Evolutionary conservation across 805 yeast genomes (phyloP), one percentile per base, ranked within the genome.

Genomic region (Lipomyces starkeyi): DNA sequence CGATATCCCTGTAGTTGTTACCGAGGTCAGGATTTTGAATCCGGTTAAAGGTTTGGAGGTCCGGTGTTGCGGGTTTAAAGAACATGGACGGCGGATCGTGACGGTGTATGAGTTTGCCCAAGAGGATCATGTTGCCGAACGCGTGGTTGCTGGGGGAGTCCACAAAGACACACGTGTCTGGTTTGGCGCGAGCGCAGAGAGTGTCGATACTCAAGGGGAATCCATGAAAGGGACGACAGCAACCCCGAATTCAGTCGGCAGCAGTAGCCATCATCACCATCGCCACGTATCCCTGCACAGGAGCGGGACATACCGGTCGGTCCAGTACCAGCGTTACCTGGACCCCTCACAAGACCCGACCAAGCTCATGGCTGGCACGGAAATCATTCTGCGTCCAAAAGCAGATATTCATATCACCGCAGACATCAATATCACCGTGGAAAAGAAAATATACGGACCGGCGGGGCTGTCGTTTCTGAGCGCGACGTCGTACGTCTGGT

Each of bases 401-500:
- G 64, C 65, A 22, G 67, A 70, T 52, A 55, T 73, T 8, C 64
- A 59, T 22, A 63, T 73, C 22, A 58, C 63, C 14, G 75, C 73
- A 9, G 77, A 74, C 55, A 49, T 74, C 43, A 66, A 60, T 40
- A 43, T 74, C 35, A 54, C 71, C 5, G 65, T 68, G 58, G 73
- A 69, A 49, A 68, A 61, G 66, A 61, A 64, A 25, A n/a, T 62
- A 11, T 68, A 68, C 56, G 74, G 66, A 3, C 70, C 69, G 14
- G 69, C 66, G 8, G 69, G 68, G 13, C 64, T 64, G 22, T 75
- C 60, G 25, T 67, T 58, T 70, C 69, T 65, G 58, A 72, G 64
- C 61, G 70, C 66, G 29, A 66, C 57, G 6, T 77, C 83, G 2
- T 80, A 76, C 52, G 76, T 79, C 35, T 83, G 86, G 84, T 76